Evolutionary conservation across 495 filamentous ascomycete genomes (phyloP).

Genomic region (Daldinia decipiens): DNA sequence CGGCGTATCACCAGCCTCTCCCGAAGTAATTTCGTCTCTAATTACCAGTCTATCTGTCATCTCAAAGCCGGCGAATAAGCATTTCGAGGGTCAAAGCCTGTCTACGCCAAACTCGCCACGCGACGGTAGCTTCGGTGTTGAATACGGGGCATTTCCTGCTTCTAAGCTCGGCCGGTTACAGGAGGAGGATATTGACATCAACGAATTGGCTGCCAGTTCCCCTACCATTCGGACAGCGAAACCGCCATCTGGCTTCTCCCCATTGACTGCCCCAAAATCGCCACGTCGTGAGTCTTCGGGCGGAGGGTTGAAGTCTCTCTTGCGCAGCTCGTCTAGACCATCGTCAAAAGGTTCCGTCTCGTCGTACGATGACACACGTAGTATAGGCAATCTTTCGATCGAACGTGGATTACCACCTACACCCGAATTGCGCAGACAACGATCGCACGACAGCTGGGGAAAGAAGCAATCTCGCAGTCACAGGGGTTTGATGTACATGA

Average conservation of each 20-base stretch:
- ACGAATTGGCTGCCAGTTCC: conserved; percentile 74
- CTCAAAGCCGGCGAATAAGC: conserved; percentile 74
- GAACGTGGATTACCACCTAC: conserved; percentile 60
- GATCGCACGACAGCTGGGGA: conserved; percentile 64
- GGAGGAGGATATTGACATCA: conserved; percentile 67
- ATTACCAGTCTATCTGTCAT: conserved; percentile 93
- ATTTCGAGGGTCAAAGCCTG: conserved; percentile 72
- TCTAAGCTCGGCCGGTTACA: conserved; percentile 60
- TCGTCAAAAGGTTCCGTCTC: conserved; percentile 63
- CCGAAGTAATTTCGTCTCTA: conserved; percentile 92
- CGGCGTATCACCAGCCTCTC: conserved; percentile 74
- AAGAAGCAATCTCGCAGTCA: conserved; percentile 61
- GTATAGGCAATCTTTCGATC: conserved; percentile 68
- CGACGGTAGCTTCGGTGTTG: conserved; percentile 73
- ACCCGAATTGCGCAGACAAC: conserved; percentile 55
- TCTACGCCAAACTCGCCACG: conserved; percentile 61
- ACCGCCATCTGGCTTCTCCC: conserved; percentile 75
- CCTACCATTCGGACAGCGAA: conserved; percentile 89
- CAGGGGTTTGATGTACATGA: conserved; percentile 68
- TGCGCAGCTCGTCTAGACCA: conserved; percentile 51
- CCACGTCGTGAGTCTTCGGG: conserved; percentile 56
- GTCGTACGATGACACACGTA: conserved; percentile 64
- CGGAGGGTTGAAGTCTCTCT: conserved; percentile 56
- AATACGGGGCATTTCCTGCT: conserved; percentile 69
- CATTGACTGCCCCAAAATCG: conserved; percentile 72